Percentiles rank a stretch among this genome's conserved stretches.
Conservation (phyloP, 768 basidiomycete genomes). For the Paxillus involutus region DNA sequence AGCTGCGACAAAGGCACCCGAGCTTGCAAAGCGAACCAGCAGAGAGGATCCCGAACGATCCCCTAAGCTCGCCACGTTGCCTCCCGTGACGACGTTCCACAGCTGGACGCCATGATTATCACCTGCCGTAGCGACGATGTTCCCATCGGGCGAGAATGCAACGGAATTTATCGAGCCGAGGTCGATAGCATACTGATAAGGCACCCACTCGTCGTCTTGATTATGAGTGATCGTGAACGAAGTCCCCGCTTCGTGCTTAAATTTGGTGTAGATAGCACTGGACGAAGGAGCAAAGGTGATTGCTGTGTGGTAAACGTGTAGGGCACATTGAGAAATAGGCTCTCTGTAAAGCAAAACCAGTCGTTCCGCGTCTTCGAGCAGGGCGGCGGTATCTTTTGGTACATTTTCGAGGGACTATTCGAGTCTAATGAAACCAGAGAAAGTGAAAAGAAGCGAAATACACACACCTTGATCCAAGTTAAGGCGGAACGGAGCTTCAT, state of each 20-base stretch:
- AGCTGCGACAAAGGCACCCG: conserved; percentile 17
- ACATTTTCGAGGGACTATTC: background rate
- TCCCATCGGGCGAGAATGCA: conserved; percentile 10
- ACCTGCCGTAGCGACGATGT: conserved; percentile 16
- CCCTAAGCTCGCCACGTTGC: conserved; percentile 20
- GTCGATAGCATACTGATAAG: background rate
- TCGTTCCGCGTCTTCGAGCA: conserved; percentile 19
- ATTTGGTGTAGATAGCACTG: conserved; percentile 6
- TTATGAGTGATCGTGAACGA: background rate
- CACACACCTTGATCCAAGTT: conserved; percentile 15
- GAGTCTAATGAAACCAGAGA: background rate
- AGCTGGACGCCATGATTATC: conserved; percentile 18
- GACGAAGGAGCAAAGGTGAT: background rate
- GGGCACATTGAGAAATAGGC: conserved; percentile 18
- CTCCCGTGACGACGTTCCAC: conserved; percentile 20
- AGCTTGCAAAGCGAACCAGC: conserved; percentile 18
- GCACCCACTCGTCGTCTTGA: background rate
- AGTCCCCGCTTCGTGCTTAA: conserved; percentile 6
- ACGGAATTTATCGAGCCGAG: conserved; percentile 14
- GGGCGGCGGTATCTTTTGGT: conserved; percentile 3
- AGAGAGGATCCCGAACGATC: conserved; percentile 5
- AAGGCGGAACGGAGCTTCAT: conserved; percentile 13
- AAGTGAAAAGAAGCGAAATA: background rate
- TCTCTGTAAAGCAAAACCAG: conserved; percentile 20
- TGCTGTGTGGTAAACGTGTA: conserved; percentile 17